Evolutionary conservation across 768 basidiomycete genomes (phyloP).

Genomic region (Podaxis pistillaris): DNA sequence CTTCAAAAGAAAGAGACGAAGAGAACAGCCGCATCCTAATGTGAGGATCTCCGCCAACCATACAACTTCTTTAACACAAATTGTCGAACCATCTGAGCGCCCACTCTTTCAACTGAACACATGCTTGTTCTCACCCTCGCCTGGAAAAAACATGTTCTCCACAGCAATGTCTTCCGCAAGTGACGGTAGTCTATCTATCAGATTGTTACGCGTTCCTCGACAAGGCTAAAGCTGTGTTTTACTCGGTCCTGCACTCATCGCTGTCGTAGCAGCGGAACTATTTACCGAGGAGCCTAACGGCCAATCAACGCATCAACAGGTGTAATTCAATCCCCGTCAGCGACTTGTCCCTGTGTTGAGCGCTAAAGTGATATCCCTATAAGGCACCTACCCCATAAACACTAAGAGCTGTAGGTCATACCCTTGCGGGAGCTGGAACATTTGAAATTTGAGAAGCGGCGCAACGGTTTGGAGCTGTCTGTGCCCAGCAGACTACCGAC

Average conservation of each 20-base stretch:
- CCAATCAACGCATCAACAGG: not conserved
- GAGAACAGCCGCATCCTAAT: not conserved
- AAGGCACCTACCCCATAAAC: not conserved
- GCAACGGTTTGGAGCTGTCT: not conserved
- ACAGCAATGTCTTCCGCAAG: not conserved
- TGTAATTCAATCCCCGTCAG: not conserved
- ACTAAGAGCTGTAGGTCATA: not conserved
- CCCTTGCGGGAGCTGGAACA: not conserved
- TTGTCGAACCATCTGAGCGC: not conserved
- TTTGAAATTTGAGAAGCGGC: not conserved
- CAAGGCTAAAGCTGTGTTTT: not conserved
- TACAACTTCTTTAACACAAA: not conserved
- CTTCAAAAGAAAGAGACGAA: not conserved
- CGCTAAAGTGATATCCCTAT: not conserved
- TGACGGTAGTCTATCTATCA: not conserved
- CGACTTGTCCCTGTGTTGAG: not conserved
- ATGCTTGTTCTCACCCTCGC: not conserved
- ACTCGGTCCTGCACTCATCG: constrained; percentile 5
- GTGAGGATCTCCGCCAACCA: not conserved
- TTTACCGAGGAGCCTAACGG: constrained; percentile 1
- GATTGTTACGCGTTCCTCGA: not conserved
- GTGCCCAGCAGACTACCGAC: not conserved
- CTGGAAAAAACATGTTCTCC: not conserved
- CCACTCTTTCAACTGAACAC: not conserved
- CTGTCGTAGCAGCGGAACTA: not conserved